phyloP scores from a whole-genome alignment of 805 yeast species.

The Ogataea corticis region DNA sequence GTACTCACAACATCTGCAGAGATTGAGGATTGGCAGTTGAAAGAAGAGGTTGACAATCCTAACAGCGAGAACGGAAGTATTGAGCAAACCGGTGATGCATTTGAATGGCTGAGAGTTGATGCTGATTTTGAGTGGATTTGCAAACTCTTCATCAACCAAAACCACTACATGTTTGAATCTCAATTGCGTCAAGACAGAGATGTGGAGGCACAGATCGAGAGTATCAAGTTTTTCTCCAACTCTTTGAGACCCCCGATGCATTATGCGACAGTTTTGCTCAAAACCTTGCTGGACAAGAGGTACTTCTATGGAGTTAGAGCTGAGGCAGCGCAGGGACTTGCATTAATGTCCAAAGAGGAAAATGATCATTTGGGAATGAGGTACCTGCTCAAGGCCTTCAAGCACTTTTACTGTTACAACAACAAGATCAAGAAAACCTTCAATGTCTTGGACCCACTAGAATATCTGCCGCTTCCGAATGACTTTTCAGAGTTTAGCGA shows the following conservation, averaged over 20 bases:
- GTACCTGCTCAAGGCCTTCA: slow-evolving; percentile 71
- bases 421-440: slow-evolving; percentile 32
- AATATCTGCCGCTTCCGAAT: slow-evolving; percentile 72
- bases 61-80: slow-evolving; percentile 57
- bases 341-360: slow-evolving; percentile 61
- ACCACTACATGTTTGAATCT: slow-evolving; percentile 92
- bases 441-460: slow-evolving; percentile 35
- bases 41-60: slow-evolving; percentile 51
- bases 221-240: slow-evolving; percentile 70
- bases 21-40: slow-evolving; percentile 62
- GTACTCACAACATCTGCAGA: slow-evolving; percentile 64
- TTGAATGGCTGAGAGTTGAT: slow-evolving; percentile 97
- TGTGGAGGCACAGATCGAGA: slow-evolving; percentile 91
- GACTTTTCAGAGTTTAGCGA: slow-evolving; percentile 71
- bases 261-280: slow-evolving; percentile 72
- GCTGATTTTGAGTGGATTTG: slow-evolving; percentile 98
- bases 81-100: slow-evolving; percentile 64
- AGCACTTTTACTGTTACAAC: slow-evolving; percentile 70
- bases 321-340: slow-evolving; percentile 82
- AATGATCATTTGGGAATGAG: slow-evolving; percentile 69
- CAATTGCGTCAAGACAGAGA: slow-evolving; percentile 94
- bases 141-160: slow-evolving; percentile 75
- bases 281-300: slow-evolving; percentile 81
- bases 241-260: slow-evolving; percentile 56
- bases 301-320: slow-evolving; percentile 87